Percentiles rank a stretch among this genome's conserved stretches.
phyloP scores from a whole-genome alignment of 1,139 yeast species.

The Yamadazyma kanchanaburiensis region DNA sequence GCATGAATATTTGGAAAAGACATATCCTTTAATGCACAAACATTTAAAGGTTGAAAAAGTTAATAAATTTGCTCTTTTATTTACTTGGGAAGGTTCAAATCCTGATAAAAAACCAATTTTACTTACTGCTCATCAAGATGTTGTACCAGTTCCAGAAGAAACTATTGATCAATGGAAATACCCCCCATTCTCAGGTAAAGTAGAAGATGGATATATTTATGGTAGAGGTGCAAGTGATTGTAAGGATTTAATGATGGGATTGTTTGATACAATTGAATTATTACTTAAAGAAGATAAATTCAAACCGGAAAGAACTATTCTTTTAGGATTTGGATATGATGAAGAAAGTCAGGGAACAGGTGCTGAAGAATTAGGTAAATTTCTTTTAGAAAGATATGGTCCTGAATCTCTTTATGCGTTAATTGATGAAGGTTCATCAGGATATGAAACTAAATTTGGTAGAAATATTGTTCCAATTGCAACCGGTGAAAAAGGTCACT shows the following conservation, averaged over 20 bases:
- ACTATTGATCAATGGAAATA: conserved; percentile 41
- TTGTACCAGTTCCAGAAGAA: conserved; percentile 45
- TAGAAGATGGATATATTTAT: conserved; percentile 36
- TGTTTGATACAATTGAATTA: conserved; percentile 41
- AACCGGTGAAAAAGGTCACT: conserved; percentile 48
- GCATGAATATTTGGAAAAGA: conserved; percentile 23
- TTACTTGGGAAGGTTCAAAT: conserved; percentile 35
- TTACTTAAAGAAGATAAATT: conserved; percentile 32
- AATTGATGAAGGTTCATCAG: conserved; percentile 45
- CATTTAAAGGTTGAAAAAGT: conserved; percentile 29
- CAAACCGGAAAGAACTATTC: conserved; percentile 39
- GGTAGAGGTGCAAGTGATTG: conserved; percentile 51
- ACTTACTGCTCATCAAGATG: conserved; percentile 50
- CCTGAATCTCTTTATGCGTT: conserved; percentile 38
- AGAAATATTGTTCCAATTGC: conserved; percentile 52
- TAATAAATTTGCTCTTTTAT: conserved; percentile 29
- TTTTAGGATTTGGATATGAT: conserved; percentile 48
- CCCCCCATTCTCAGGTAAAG: conserved; percentile 44
- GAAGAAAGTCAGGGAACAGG: conserved; percentile 46
- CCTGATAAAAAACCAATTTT: conserved; percentile 35
- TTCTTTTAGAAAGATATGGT: conserved; percentile 35
- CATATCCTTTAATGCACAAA: conserved; percentile 31
- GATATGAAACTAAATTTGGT: conserved; percentile 35
- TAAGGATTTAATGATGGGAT: conserved; percentile 40
- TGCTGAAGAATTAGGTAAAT: conserved; percentile 28